Evolutionary conservation across 2,329 filamentous ascomycete species (phyloP).

Genomic region (Cladosporium colombiae): DNA sequence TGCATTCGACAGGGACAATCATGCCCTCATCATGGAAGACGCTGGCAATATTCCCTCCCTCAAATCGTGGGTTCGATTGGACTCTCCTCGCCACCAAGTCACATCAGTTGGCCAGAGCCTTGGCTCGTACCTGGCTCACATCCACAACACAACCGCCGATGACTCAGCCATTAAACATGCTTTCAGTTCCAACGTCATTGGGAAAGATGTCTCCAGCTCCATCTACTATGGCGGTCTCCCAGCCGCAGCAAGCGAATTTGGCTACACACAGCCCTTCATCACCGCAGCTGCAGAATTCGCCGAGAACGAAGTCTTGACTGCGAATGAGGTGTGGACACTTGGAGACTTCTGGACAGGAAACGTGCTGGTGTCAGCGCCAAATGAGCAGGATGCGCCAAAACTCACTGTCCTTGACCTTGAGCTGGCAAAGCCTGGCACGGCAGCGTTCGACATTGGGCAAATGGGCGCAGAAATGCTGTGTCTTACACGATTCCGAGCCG

Average conservation of each 20-base stretch:
- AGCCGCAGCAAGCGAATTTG: constrained; percentile 18
- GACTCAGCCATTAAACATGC: not conserved
- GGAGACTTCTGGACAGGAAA: constrained; percentile 29
- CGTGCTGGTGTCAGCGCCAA: constrained; percentile 17
- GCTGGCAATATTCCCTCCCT: constrained; percentile 20
- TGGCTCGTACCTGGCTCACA: constrained; percentile 23
- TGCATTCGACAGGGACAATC: not conserved
- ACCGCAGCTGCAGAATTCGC: constrained; percentile 20
- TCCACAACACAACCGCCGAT: constrained; percentile 21
- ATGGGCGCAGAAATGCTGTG: constrained; percentile 27
- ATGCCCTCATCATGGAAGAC: constrained; percentile 21
- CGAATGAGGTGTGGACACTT: constrained; percentile 22
- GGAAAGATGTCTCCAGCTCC: constrained; percentile 13
- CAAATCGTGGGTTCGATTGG: constrained; percentile 22
- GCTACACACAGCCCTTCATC: constrained; percentile 20
- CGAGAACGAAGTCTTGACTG: constrained; percentile 19
- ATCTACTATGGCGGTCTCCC: constrained; percentile 22
- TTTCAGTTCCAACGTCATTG: constrained; percentile 20
- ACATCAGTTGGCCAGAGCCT: constrained; percentile 17
- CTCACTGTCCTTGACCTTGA: constrained; percentile 24
- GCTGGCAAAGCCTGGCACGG: constrained; percentile 23
- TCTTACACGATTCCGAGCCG: constrained; percentile 22
- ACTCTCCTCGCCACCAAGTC: not conserved
- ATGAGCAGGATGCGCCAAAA: not conserved
- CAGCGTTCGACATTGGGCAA: constrained; percentile 26